phyloP scores from a whole-genome alignment of 140 eudicot species.

The Anethum foeniculum region DNA sequence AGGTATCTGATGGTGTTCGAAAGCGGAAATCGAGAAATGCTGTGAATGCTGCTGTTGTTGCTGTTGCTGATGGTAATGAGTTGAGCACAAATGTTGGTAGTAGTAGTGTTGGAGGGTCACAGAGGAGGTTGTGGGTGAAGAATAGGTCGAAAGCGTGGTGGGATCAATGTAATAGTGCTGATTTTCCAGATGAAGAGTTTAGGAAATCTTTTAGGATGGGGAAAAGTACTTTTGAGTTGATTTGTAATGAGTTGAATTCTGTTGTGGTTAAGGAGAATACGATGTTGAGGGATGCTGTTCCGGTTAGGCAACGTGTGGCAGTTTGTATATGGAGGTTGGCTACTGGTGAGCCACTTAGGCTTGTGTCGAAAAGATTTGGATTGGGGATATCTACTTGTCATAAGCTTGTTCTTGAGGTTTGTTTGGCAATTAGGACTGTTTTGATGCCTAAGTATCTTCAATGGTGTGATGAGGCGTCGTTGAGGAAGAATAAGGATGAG shows the following conservation, averaged over 20 bases:
- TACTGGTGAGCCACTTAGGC: conserved; percentile 83
- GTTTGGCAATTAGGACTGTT: conserved; percentile 71
- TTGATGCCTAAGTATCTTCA: conserved; percentile 81
- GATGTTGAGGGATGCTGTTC: conserved; percentile 83
- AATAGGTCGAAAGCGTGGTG: conserved; percentile 86
- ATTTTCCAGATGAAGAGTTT: conserved; percentile 80
- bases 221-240: conserved; percentile 69
- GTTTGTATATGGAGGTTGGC: conserved; percentile 93
- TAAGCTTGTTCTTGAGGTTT: conserved; percentile 92
- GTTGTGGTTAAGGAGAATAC: conserved; percentile 89
- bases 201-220: conserved; percentile 79
- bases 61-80: conserved; percentile 7
- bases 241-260: conserved; percentile 67
- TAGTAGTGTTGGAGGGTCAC: conserved; percentile 48
- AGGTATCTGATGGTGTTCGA: conserved; percentile 28
- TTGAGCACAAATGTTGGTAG: conserved; percentile 3
- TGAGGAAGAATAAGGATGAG: conserved; percentile 44
- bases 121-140: conserved; percentile 81
- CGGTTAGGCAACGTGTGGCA: conserved; percentile 82
- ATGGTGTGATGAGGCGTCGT: conserved; percentile 67
- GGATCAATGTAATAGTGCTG: conserved; percentile 85
- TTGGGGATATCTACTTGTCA: conserved; percentile 91
- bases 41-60: conserved; percentile 21
- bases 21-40: conserved; percentile 43
- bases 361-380: conserved; percentile 78